phyloP scores from a whole-genome alignment of 306 rosid species.

The Delonix regia region DNA sequence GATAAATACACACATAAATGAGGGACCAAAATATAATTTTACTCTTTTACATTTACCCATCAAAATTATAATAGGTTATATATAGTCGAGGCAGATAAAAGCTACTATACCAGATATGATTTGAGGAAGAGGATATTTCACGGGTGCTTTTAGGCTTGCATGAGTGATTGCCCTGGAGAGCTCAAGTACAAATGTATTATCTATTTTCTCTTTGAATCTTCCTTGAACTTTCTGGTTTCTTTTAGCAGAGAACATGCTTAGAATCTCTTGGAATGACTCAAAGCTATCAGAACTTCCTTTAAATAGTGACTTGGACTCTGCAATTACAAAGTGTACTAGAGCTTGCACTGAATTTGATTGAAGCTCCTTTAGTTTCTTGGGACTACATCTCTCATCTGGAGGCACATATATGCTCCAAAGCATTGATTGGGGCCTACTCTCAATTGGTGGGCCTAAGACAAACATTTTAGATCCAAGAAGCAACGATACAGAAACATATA shows the following conservation, averaged over 20 bases:
- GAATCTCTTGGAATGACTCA: constrained; percentile 56
- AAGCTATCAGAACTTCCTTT: constrained; percentile 34
- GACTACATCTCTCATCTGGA: constrained; percentile 64
- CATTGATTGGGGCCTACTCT: constrained; percentile 46
- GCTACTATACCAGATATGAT: constrained; percentile 48
- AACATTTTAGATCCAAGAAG: background rate
- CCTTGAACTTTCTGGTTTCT: constrained; percentile 43
- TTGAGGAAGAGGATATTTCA: constrained; percentile 55
- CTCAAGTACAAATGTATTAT: constrained; percentile 45
- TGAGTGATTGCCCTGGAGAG: constrained; percentile 41
- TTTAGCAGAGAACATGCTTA: constrained; percentile 46
- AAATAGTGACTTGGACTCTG: constrained; percentile 38
- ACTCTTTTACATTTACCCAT: too few relatives aligned
- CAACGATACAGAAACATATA: background rate
- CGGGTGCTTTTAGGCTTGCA: constrained; percentile 38
- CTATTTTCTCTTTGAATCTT: constrained; percentile 48
- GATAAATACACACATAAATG: too few relatives aligned
- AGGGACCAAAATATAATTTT: too few relatives aligned
- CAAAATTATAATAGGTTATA: too few relatives aligned
- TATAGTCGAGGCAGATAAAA: too few relatives aligned
- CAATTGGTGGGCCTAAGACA: constrained; percentile 46
- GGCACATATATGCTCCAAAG: constrained; percentile 58
- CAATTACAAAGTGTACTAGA: constrained; percentile 45
- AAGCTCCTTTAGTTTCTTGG: constrained; percentile 55
- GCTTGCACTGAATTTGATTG: constrained; percentile 53